Conservation (phyloP, 306 rosid species). For the Senna tora region DNA sequence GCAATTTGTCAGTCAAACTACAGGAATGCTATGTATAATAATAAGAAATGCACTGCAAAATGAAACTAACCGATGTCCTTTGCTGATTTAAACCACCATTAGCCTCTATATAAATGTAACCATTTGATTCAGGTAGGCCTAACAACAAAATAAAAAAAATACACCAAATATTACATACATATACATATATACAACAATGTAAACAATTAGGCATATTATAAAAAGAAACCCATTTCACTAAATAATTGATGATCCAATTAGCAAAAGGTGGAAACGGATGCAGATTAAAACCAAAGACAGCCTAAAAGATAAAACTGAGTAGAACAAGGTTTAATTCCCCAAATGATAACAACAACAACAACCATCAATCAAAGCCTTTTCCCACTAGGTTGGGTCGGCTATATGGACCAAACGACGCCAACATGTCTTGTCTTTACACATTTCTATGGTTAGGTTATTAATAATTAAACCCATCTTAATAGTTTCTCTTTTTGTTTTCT, state of each 20-base stretch:
- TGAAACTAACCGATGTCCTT: constrained; percentile 71
- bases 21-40: neutral
- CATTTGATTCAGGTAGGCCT: constrained; percentile 84
- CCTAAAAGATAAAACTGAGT: neutral
- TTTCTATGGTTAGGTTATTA: too few species aligned
- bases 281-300: neutral
- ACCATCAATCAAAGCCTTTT: too few species aligned
- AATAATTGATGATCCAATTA: neutral
- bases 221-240: neutral
- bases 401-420: too few species aligned
- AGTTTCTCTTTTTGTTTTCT: too few species aligned
- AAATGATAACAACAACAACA: too few species aligned
- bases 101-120: constrained; percentile 81
- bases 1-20: constrained; percentile 25
- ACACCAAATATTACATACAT: neutral
- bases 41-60: constrained; percentile 15
- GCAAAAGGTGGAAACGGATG: neutral
- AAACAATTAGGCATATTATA: neutral
- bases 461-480: too few species aligned
- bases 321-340: neutral
- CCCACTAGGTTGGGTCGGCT: too few species aligned
- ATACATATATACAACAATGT: too few species aligned
- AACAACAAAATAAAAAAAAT: constrained; percentile 24
- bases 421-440: too few species aligned
- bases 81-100: constrained; percentile 93